A percentile compares a stretch with the other conserved stretches of the same genome.
Evolutionary conservation across 768 basidiomycete genomes (phyloP).

Genomic region (Lentinula raphanica): DNA sequence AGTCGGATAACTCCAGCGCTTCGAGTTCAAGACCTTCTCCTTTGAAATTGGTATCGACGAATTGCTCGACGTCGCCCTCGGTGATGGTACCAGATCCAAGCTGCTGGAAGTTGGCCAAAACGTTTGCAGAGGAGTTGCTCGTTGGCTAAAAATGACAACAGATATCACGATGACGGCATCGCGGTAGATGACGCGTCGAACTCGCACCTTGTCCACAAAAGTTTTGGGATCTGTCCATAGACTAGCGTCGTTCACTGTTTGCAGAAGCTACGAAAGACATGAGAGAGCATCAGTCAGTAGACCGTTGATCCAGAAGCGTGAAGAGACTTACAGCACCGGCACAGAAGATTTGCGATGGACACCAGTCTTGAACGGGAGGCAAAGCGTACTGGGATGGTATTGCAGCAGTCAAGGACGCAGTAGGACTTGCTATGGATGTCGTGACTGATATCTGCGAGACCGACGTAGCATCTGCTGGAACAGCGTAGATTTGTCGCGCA

Average conservation of each 20-base stretch:
- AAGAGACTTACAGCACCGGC: slow-evolving; percentile 56
- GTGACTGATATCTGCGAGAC: slow-evolving; percentile 38
- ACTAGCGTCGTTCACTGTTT: slow-evolving; percentile 78
- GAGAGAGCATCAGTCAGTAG: slow-evolving; percentile 1
- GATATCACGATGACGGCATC: not conserved
- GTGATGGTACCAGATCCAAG: slow-evolving; percentile 46
- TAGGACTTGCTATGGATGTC: slow-evolving; percentile 63
- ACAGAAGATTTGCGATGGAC: slow-evolving; percentile 74
- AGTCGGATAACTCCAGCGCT: slow-evolving; percentile 54
- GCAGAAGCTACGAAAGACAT: slow-evolving; percentile 52
- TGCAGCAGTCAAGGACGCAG: slow-evolving; percentile 42
- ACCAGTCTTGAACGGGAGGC: slow-evolving; percentile 74
- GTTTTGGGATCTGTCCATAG: slow-evolving; percentile 82
- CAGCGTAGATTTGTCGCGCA: slow-evolving; percentile 7
- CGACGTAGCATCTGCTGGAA: not conserved
- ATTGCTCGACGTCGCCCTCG: slow-evolving; percentile 53
- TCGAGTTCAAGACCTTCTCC: slow-evolving; percentile 86
- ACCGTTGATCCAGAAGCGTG: slow-evolving; percentile 6
- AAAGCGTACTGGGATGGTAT: slow-evolving; percentile 62
- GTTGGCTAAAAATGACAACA: slow-evolving; percentile 54
- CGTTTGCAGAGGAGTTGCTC: slow-evolving; percentile 53
- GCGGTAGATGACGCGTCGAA: slow-evolving; percentile 4
- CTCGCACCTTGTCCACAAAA: slow-evolving; percentile 69
- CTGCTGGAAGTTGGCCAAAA: slow-evolving; percentile 64
- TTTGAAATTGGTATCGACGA: slow-evolving; percentile 69